Evolutionary conservation across 2,329 filamentous ascomycete genomes (phyloP), one percentile per base, ranked within the genome.

Genomic region (Scopulariopsis brevicaulis): DNA sequence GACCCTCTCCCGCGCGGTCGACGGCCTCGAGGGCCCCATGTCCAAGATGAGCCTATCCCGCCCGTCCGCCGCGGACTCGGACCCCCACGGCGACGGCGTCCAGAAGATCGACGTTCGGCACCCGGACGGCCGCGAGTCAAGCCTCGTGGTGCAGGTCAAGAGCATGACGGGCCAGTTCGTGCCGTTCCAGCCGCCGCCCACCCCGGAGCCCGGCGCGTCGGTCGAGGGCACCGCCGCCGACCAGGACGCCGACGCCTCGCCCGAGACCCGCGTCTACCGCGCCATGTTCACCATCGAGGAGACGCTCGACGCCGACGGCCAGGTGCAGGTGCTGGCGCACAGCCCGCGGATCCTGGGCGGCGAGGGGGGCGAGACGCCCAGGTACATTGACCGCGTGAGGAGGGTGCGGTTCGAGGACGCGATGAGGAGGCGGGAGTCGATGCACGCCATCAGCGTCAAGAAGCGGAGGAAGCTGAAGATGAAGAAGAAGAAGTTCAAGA

Each of bases 401-500:
- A 79, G 66, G 82, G 86, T 83, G 65, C 77, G 74, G 60, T 83
- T 81, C 60, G 79, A 84, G 62, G 78, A 83, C 58, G 73, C 75
- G 56, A 74, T 77, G 62, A 73, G 73, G 58, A 74, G 74, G 63
- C 71, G 71, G 59, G 72, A 75, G 64, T 67, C 71, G 60, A 92
- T 96, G 86, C 75, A 86, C 61, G 83, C 90, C 62, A 90, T 99
- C 69, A 96, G 90, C 69, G 93, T 96, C 65, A 91, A 87, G 79
- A 82, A 94, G 72, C 90, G 96, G 74, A 81, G 91, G 69, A 95
- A 94, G 77, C 77, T 96, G 68, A 96, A 91, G 84, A 99, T 99
- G 92, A 99, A 99, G 89, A 99, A 97, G 84, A 93, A 97, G 83
- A 99, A 99, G 85, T 96, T 96, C 75, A 97, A 96, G 91, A 99